Base-by-base conservation (phyloP, 495 filamentous ascomycete species). In the Stereocaulon alpinum region DNA sequence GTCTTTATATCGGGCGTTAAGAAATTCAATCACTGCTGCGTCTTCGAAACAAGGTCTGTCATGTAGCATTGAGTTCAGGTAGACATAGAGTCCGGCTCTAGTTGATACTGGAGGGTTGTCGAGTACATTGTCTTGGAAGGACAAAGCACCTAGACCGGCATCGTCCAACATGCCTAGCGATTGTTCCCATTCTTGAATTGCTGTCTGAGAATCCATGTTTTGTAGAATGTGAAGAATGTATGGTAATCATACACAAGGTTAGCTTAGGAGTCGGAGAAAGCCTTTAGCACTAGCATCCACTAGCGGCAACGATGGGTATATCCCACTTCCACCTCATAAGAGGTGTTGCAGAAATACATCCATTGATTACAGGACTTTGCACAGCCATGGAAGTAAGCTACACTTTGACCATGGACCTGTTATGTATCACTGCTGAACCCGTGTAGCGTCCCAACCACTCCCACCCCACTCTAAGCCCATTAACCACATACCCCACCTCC, bases 31-130 rank as follows among this genome's bases (percentile, higher is more conserved):
- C 9, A 96, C 75, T 37, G 81, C 79, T 52, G 76, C 75, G 65
- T 98, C 91, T 65, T 96, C 91, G 49, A 92, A 82, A 47, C 91
- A 71, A 6, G 93, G 94, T 44, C 88, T 55, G 14, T 6, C 40
- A 69, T 78, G 68, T 74, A 95, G 87, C 73, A 88, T 78, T 49
- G 91, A 83, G 69, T 89, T 91, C 34, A 98, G 74, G 69, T 92
- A 96, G n/a, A 96, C 77, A 70, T 91, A 97, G 63, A 97, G 75
- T 48, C 89, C 89, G 53, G 90, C 91, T 74, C 91, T 80, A n/a
- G 90, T 86, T 68, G 89, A 87, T 12, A 86, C 72, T 6, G 77
- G 73, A 1, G 86, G 85, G 5, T 86, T 71, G 63, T 91, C 86
- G 29, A 83, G 75, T 2, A 93, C 67, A 66, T 50, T 66, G 15